Percentiles rank a stretch among this genome's conserved stretches.
Conservation (phyloP, 2,329 filamentous ascomycete genomes). For the Cladosporium cucumerinum region DNA sequence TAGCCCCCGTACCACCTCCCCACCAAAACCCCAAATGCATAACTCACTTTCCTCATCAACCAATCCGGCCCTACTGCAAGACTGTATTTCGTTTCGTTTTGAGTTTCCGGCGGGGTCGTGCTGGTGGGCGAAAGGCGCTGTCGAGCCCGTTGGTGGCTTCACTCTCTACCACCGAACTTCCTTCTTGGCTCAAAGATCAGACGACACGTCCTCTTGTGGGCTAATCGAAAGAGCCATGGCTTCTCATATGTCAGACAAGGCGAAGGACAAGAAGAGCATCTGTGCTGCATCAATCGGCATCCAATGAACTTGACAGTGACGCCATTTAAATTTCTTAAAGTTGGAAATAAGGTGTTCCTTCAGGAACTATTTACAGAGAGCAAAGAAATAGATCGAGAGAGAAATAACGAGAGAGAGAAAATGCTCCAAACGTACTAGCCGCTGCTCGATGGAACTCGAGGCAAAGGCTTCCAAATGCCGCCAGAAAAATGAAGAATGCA, state of each 20-base stretch:
- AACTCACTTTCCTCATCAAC: conserved; percentile 26
- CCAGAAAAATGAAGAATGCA: background rate
- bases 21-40: conserved; percentile 27
- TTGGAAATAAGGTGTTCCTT: background rate
- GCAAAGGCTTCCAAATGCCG: background rate
- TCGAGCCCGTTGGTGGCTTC: background rate
- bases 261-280: background rate
- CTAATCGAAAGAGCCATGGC: background rate
- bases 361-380: background rate
- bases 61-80: conserved; percentile 21
- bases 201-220: background rate
- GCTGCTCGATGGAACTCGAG: background rate
- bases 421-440: background rate
- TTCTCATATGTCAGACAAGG: background rate
- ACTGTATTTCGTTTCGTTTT: background rate
- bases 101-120: background rate
- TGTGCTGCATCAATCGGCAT: background rate
- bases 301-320: background rate
- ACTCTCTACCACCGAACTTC: background rate
- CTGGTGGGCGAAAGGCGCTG: background rate
- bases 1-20: conserved; percentile 22
- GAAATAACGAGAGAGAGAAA: background rate
- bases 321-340: background rate
- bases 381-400: background rate
- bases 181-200: background rate